Conservation (phyloP, 129 eudicot genomes). For the Centaurea solstitialis region DNA sequence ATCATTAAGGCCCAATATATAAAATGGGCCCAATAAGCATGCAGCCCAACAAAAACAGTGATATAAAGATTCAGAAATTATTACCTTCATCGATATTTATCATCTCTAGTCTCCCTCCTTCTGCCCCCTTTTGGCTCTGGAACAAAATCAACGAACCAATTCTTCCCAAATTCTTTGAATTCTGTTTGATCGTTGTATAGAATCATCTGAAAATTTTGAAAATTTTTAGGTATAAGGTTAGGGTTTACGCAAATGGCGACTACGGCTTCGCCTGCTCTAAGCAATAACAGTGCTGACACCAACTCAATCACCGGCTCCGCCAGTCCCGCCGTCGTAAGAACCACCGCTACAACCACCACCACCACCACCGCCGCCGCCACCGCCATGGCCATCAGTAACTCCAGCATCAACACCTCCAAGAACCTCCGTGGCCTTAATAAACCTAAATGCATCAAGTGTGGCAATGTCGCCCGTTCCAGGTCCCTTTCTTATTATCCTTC, state of each 20-base stretch:
- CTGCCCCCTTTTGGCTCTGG: not conserved
- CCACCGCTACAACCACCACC: conserved; percentile 18
- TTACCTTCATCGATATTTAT: not conserved
- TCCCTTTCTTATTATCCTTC: conserved; percentile 9
- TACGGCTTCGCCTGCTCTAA: conserved; percentile 71
- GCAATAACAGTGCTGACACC: conserved; percentile 47
- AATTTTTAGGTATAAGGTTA: too few relatives aligned
- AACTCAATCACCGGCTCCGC: conserved; percentile 25
- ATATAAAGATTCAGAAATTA: not conserved
- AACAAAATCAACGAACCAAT: not conserved
- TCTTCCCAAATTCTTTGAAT: not conserved
- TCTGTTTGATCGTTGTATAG: not conserved
- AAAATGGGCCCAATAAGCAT: not conserved
- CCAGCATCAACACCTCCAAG: conserved; percentile 43
- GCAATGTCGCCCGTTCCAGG: conserved; percentile 99
- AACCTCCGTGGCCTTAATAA: conserved; percentile 87
- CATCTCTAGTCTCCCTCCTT: not conserved
- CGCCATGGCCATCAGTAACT: conserved; percentile 15
- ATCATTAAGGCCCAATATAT: not conserved
- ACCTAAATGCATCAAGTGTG: conserved; percentile 95
- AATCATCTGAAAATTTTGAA: not conserved
- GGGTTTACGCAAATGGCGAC: conserved; percentile 47
- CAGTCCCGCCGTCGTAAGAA: conserved; percentile 26
- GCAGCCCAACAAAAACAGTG: not conserved
- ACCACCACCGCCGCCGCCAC: conserved; percentile 24